Conservation (phyloP, 805 yeast genomes). For the Candida chauliodis region DNA sequence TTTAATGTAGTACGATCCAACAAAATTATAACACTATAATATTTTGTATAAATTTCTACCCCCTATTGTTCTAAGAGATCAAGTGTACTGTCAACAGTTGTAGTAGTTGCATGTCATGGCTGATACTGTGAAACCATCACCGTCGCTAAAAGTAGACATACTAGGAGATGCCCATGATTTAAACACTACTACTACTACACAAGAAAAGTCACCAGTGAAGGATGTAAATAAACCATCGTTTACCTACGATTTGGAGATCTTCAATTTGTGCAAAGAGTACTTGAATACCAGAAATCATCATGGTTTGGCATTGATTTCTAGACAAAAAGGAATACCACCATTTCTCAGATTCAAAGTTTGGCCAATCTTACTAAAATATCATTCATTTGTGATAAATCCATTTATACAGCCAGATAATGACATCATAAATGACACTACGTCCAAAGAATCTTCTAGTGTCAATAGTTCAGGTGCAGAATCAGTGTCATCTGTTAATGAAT, state of each 20-base stretch:
- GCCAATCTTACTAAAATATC: conserved; percentile 78
- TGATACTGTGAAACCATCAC: background rate
- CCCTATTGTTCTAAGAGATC: no score
- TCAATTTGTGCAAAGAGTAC: conserved; percentile 53
- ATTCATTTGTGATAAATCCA: conserved; percentile 81
- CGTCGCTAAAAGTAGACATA: no score
- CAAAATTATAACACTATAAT: no score
- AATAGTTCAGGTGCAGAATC: background rate
- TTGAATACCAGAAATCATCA: conserved; percentile 61
- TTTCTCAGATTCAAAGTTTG: conserved; percentile 72
- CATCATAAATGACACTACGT: conserved; percentile 3
- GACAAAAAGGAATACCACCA: conserved; percentile 85
- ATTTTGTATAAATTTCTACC: no score
- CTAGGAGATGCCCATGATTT: background rate
- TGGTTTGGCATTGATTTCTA: conserved; percentile 73
- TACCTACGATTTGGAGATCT: conserved; percentile 42
- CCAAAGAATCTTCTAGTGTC: background rate
- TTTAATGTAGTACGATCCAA: background rate
- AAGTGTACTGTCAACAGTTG: no score
- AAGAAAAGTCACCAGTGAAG: background rate
- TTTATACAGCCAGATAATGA: conserved; percentile 60
- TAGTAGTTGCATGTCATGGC: conserved; percentile 2
- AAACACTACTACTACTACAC: background rate
- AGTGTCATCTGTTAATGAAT: background rate
- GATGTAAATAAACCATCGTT: conserved; percentile 20